Evolutionary conservation across 2,329 filamentous ascomycete genomes (phyloP), one percentile per base, ranked within the genome.

Genomic region (Cladosporium colombiae): DNA sequence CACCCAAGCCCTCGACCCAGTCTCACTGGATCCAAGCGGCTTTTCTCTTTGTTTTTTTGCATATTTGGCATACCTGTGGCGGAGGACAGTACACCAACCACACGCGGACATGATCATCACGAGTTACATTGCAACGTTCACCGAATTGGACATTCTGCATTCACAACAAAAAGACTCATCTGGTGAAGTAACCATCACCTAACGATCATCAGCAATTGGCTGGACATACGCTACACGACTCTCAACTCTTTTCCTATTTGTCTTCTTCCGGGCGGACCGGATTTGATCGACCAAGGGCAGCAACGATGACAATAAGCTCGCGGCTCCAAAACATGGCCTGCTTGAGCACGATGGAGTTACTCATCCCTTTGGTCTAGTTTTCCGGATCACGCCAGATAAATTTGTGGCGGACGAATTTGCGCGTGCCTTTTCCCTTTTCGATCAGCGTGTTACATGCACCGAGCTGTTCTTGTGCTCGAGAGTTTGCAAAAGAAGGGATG

Each of bases 221-320:
- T 62, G 60, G 33, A 40, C 52, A 53, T 50, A 23, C 53, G 60
- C 60, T 6, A 44, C 50, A 63, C 50, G 61, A 63, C 61, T 63
- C 60, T 63, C 61, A 23, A 16, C 61, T 59, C 53, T 52, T 27
- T 57, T 57, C 37, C 50, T 35, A 25, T 25, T 37, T 16, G 25
- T 35, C 31, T 21, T 25, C 29, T 29, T 21, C 33, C 33, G n/a
- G 31, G 23, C 25, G 62, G 50, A 57, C 35, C 62, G 33, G 52
- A 56, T n/a, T 21, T 18, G 52, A 55, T 52, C 29, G 60, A 62
- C 60, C 25, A 65, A 59, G 56, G 62, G 49, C 29, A 53, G 62
- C 62, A 62, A 65, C 56, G 58, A 65, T 65, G 64, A 65, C 64
- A 55, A 65, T 65, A 62, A 65, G 64, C 64, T 65, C 64, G 64